phyloP scores from a whole-genome alignment of 1,284 basidiomycete genomes.

The Peniophora sp. region DNA sequence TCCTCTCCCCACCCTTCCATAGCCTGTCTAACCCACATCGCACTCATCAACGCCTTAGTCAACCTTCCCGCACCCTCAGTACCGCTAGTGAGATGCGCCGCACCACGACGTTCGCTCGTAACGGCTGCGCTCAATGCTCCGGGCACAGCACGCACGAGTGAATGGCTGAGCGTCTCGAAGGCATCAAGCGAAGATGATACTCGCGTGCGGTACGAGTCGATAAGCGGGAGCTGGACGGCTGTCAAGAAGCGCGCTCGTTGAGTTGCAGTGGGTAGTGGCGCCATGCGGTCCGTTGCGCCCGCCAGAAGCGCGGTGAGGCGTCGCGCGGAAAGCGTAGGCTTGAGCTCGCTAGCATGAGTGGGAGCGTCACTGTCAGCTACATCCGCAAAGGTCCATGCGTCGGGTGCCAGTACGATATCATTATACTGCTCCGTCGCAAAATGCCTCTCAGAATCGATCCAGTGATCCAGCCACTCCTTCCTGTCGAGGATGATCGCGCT shows the following conservation, averaged over 20 bases:
- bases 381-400: conserved; percentile 86
- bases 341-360: conserved; percentile 31
- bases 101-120: conserved; percentile 46
- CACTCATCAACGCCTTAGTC: conserved; percentile 77
- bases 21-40: conserved; percentile 57
- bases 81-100: conserved; percentile 62
- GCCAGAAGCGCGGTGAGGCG: conserved; percentile 79
- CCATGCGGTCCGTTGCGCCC: conserved; percentile 92
- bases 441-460: conserved; percentile 81
- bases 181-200: conserved; percentile 85
- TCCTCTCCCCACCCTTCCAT: conserved; percentile 84
- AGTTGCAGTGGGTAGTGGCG: conserved; percentile 69
- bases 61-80: conserved; percentile 75
- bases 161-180: conserved; percentile 85
- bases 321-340: conserved; percentile 74
- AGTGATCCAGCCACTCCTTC: conserved; percentile 83
- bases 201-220: conserved; percentile 71
- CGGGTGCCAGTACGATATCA: conserved; percentile 69
- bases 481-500: conserved; percentile 78
- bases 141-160: conserved; percentile 85
- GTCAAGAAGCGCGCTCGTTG: conserved; percentile 83
- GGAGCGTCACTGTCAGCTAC: conserved; percentile 45
- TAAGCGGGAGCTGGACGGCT: conserved; percentile 77
- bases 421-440: conserved; percentile 83
- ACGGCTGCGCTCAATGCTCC: conserved; percentile 61